Evolutionary conservation across 495 filamentous ascomycete species (phyloP), one percentile per base, ranked within the genome.

Genomic region (Xylaria longipes): DNA sequence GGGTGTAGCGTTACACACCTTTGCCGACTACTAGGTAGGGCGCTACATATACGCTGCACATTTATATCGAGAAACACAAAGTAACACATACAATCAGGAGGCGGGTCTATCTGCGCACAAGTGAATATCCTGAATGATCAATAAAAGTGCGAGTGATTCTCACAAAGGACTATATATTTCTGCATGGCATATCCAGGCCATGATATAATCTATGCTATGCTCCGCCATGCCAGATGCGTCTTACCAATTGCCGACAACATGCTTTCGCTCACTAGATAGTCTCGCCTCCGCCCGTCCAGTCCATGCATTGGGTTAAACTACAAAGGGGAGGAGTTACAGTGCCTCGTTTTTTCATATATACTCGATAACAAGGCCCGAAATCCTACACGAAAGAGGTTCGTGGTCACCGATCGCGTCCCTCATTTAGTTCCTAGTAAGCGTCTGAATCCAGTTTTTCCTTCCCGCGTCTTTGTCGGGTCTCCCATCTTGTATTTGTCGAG

Each of bases 181-280:
- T 54, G 12, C 48, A 41, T 54, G 65, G 65, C 12, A 41, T 41
- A 48, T 39, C n/a, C 9, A 67, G 31, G 48, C 65, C 48, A 48
- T 25, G 20, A n/a, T 17, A 54, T 66, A 8, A 45, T 66, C 46
- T 66, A 50, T 66, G 46, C 65, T 56, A 67, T 56, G 46, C 20
- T 14, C 22, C 48, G 31, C 65, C 65, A 41, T n/a, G 22, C 48
- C n/a, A 29, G 7, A 65, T 48, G n/a, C 8, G 7, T 25, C 60
- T 15, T 39, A 0, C n/a, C 31, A 29, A 41, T 39, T 2, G 12
- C 27, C 15, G 29, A 48, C n/a, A 69, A 46, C n/a, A 25, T 37
- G 29, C 29, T 61, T 70, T 39, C n/a, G 22, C 22, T 62, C 68
- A 25, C 29, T 20, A n/a, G n/a, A n/a, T n/a, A 37, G 62, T 41